Base-by-base conservation (phyloP, 495 filamentous ascomycete genomes). In the Penicillium coffeae region DNA sequence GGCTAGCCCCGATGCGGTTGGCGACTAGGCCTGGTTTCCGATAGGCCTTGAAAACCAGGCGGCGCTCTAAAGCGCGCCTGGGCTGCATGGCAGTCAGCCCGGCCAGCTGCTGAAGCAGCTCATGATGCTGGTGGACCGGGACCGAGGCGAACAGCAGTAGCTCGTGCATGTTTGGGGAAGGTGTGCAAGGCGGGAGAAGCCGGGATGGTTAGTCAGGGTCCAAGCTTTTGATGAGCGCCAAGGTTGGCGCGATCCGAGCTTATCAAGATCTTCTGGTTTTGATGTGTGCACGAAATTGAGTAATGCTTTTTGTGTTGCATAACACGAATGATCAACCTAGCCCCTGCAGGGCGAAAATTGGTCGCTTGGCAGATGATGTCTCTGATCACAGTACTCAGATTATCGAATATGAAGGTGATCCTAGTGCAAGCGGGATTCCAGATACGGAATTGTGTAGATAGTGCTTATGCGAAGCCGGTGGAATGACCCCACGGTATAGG, bases 21-120 rank as follows among this genome's bases (percentile, higher is more conserved):
- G 59, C 64, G 59, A 56, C 53, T 38, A 65, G 46, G 16, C 65
- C 63, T 16, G 71, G 65, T 50, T 70, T 76, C 48, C 77, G 71
- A 42, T 67, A 72, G 30, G 85, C 84, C 58, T 82, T 83, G 74
- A 83, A 88, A 49, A 87, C 63, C 53, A 86, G 65, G 55, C 82
- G 80, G 43, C 83, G 79, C 58, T 85, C 78, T 37, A 80, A 49
- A 45, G 78, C 65, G 48, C 70, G 72, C 51, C 74, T 69, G 19
- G 85, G 85, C 49, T 82, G 79, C 80, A 85, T 84, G 51, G 80
- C 81, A 21, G 82, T 79, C 46, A 88, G 62, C 38, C 83, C 85
- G 18, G 83, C 77, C 44, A 89, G 74, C 57, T 88, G 80, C 45
- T 84, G 78, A 41, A 87, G 71, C 37, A 88, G 73, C 65, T 85